Conservation (phyloP, 768 basidiomycete genomes). For the Pisolithus marmoratus region DNA sequence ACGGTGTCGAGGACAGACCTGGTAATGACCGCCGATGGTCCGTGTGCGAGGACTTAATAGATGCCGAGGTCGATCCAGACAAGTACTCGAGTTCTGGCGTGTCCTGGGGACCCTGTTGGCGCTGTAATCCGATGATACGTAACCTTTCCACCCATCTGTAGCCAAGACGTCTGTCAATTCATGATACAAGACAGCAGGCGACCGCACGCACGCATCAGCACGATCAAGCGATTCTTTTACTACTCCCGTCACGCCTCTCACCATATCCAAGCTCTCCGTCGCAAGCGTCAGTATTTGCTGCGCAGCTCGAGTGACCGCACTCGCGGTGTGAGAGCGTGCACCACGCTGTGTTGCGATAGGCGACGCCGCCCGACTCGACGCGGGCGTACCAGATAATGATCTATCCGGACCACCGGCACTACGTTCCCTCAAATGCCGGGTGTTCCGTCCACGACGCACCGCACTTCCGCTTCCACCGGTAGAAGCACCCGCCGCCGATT, state of each 20-base stretch:
- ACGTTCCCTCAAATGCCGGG: conserved; percentile 33
- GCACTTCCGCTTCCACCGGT: conserved; percentile 15
- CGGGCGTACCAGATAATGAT: conserved; percentile 26
- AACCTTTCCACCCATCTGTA: conserved; percentile 79
- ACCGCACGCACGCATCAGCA: conserved; percentile 66
- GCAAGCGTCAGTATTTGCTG: conserved; percentile 79
- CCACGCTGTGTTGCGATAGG: conserved; percentile 23
- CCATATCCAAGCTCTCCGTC: conserved; percentile 90
- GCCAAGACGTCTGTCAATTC: background rate
- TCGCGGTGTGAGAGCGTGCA: conserved; percentile 32
- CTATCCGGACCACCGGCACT: conserved; percentile 31
- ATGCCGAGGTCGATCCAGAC: background rate
- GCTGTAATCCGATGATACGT: conserved; percentile 70
- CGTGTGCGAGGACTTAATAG: conserved; percentile 2
- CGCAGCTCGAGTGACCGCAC: conserved; percentile 66
- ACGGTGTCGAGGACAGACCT: conserved; percentile 25
- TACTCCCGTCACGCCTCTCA: conserved; percentile 81
- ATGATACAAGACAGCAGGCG: conserved; percentile 1
- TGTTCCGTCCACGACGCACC: conserved; percentile 12
- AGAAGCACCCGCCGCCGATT: conserved; percentile 31
- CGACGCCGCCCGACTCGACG: conserved; percentile 31
- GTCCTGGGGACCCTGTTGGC: conserved; percentile 31
- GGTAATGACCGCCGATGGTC: conserved; percentile 18
- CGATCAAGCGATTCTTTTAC: conserved; percentile 83
- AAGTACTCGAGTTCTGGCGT: conserved; percentile 2